A percentile compares a stretch with the other conserved stretches of the same genome.
phyloP scores from a whole-genome alignment of 495 filamentous ascomycete species.

The Lophium mytilinum region DNA sequence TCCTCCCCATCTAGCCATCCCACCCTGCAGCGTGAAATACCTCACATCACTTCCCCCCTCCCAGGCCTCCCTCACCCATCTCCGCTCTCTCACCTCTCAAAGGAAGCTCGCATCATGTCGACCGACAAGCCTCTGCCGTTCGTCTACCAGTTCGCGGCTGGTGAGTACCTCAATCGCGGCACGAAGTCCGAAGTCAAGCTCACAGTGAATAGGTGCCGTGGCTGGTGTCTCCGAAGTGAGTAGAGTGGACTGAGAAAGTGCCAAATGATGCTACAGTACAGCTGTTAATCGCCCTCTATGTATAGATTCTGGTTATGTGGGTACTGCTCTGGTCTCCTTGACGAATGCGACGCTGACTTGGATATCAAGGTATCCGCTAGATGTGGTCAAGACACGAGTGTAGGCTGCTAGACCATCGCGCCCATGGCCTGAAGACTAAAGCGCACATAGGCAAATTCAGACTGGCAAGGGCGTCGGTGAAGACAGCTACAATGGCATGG shows the following conservation, averaged over 20 bases:
- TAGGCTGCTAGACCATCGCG: constrained; percentile 40
- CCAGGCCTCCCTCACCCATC: neutral
- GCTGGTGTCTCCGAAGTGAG: constrained; percentile 88
- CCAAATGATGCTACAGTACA: too few species aligned
- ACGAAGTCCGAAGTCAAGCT: neutral
- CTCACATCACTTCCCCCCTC: constrained; percentile 1
- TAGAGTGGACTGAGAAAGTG: neutral
- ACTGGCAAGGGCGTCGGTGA: constrained; percentile 58
- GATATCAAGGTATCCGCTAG: constrained; percentile 78
- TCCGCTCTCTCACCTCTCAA: neutral
- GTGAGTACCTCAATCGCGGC: constrained; percentile 37
- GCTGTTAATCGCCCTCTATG: neutral
- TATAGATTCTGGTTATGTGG: constrained; percentile 80
- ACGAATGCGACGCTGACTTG: constrained; percentile 15
- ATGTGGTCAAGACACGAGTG: constrained; percentile 98
- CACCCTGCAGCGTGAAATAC: neutral
- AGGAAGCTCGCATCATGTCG: constrained; percentile 45
- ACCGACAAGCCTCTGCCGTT: constrained; percentile 69
- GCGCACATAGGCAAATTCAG: constrained; percentile 70
- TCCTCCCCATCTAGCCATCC: neutral
- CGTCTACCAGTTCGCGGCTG: constrained; percentile 77
- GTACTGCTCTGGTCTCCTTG: constrained; percentile 4
- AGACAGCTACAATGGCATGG: constrained; percentile 88
- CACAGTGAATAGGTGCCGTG: constrained; percentile 52
- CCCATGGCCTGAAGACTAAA: neutral